These are phyloP conservation scores for Climacium dendroides DNA, from an alignment of 225 moss, liverwort and hornwort genomes.

Conservation along the genomic window DNA sequence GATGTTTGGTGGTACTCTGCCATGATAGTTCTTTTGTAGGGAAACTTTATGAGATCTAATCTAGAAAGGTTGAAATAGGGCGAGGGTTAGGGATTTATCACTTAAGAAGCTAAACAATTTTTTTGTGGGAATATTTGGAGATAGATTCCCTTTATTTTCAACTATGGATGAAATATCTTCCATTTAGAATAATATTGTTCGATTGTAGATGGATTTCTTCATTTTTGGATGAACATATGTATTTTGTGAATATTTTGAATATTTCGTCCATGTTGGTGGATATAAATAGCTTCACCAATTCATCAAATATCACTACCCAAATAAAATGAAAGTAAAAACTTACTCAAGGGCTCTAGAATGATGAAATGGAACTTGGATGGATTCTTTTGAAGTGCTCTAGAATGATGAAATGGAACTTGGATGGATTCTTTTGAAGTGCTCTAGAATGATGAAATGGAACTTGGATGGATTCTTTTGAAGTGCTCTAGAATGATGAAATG, in stretches of 20 bases:
- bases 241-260: background rate
- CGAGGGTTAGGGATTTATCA: no score
- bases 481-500: background rate
- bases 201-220: fast-evolving
- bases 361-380: no score
- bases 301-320: fast-evolving
- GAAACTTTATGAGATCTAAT: no score
- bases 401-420: no score
- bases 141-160: background rate
- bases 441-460: no score
- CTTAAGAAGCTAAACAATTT: background rate
- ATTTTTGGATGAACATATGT: background rate
- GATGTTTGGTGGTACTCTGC: background rate
- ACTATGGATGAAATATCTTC: no score
- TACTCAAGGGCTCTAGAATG: background rate
- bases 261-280: background rate
- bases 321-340: no score
- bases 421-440: no score
- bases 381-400: no score
- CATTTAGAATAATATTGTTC: background rate
- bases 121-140: background rate
- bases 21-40: background rate
- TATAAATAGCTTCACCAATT: background rate
- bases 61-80: no score
- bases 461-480: no score